phyloP scores from a whole-genome alignment of 257 asterid genomes.

The Nicotiana attenuata region DNA sequence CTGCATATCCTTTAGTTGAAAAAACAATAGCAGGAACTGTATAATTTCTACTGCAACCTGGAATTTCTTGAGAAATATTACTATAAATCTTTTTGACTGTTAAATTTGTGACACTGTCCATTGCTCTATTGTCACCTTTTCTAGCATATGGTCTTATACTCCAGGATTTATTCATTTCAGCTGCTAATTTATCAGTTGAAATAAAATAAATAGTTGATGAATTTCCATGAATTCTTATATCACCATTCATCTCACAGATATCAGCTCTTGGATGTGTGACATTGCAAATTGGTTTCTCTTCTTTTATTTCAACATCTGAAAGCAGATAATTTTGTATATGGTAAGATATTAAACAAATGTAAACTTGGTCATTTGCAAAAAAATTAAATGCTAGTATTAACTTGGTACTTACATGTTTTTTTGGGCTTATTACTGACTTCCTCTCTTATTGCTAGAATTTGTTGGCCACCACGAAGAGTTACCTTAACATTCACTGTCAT shows the following conservation, averaged over 20 bases:
- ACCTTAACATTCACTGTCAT: constrained; percentile 5
- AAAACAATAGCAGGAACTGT: constrained; percentile 43
- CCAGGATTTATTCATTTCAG: constrained; percentile 13
- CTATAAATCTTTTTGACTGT: constrained; percentile 1
- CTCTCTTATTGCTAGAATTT: not conserved
- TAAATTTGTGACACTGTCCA: constrained; percentile 22
- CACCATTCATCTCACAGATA: constrained; percentile 46
- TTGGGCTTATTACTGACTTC: not conserved
- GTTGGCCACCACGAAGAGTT: not conserved
- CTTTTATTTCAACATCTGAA: constrained; percentile 18
- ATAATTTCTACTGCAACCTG: constrained; percentile 30
- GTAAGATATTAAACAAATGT: not conserved
- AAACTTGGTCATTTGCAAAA: not conserved
- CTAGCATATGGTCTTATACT: constrained; percentile 51
- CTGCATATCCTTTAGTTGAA: constrained; percentile 44
- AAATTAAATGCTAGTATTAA: not conserved
- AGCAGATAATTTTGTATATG: not conserved
- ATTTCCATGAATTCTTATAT: constrained; percentile 42
- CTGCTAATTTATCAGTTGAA: constrained; percentile 10
- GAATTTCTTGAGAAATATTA: constrained; percentile 9
- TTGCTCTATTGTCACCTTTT: constrained; percentile 28
- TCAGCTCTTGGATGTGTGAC: constrained; percentile 34
- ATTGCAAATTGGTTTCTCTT: constrained; percentile 18
- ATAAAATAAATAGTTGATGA: constrained; percentile 42
- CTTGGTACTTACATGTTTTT: not conserved